phyloP scores from a whole-genome alignment of 331 rosid species.

The Phaseolus coccineus region DNA sequence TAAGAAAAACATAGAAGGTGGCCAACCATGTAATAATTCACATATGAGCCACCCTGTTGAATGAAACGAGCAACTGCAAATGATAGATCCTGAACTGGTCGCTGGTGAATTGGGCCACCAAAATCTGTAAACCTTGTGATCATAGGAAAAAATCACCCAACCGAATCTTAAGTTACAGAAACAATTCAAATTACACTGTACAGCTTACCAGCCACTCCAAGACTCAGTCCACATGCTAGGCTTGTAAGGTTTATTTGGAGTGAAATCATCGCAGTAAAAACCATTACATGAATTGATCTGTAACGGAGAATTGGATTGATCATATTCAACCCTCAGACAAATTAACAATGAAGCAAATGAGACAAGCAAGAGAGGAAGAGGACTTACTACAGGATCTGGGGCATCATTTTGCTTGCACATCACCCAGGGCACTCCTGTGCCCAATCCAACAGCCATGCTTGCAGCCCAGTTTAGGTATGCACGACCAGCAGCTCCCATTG shows the following conservation, averaged over 20 bases:
- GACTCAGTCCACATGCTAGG: constrained; percentile 93
- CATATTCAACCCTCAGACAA: constrained; percentile 40
- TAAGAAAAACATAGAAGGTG: constrained; percentile 34
- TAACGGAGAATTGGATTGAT: constrained; percentile 28
- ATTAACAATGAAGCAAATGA: constrained; percentile 4
- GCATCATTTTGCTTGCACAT: constrained; percentile 99
- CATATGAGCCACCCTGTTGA: constrained; percentile 77
- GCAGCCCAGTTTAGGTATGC: constrained; percentile 92
- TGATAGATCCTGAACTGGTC: constrained; percentile 92
- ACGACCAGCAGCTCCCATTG: constrained; percentile 75
- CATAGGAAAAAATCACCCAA: not conserved
- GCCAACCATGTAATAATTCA: constrained; percentile 92
- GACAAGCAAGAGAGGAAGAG: constrained; percentile 9
- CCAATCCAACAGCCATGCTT: constrained; percentile 86
- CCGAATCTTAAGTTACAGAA: constrained; percentile 18
- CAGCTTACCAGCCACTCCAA: constrained; percentile 94
- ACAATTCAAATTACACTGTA: constrained; percentile 20
- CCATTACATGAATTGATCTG: constrained; percentile 93
- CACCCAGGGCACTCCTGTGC: constrained; percentile 97
- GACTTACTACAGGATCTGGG: constrained; percentile 90
- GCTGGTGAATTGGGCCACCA: constrained; percentile 72
- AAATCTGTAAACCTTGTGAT: constrained; percentile 81
- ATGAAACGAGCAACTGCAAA: constrained; percentile 93
- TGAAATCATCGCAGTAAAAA: constrained; percentile 81
- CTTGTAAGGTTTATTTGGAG: constrained; percentile 90